Conservation (phyloP, 2,329 filamentous ascomycete genomes). For the Penicillium fuscoglaucum region DNA sequence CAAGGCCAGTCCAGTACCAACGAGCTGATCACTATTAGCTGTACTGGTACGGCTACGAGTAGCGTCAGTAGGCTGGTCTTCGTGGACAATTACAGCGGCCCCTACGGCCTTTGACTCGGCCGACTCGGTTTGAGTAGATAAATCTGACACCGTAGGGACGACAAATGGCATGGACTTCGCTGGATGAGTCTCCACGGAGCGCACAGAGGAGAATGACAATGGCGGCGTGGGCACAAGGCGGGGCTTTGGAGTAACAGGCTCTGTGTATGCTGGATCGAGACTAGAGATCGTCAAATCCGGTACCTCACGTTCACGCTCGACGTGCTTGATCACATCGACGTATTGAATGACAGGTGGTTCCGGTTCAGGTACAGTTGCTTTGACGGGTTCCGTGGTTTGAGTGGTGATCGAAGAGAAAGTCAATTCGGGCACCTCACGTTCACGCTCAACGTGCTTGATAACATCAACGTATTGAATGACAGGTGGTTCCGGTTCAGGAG, state of each 20-base stretch:
- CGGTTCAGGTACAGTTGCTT: constrained; percentile 21
- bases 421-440: constrained; percentile 19
- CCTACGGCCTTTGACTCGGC: constrained; percentile 22
- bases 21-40: constrained; percentile 29
- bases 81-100: constrained; percentile 56
- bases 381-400: constrained; percentile 27
- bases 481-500: constrained; percentile 19
- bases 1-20: constrained; percentile 52
- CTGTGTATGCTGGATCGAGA: constrained; percentile 29
- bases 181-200: constrained; percentile 50
- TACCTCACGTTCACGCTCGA: constrained; percentile 18
- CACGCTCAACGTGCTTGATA: constrained; percentile 8
- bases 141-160: constrained; percentile 19
- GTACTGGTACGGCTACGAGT: constrained; percentile 36
- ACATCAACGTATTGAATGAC: constrained; percentile 6
- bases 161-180: constrained; percentile 38
- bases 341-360: constrained; percentile 16
- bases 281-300: constrained; percentile 33
- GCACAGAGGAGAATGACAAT: constrained; percentile 45
- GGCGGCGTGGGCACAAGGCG: constrained; percentile 23
- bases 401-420: constrained; percentile 34
- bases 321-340: constrained; percentile 8
- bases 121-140: constrained; percentile 27
- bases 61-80: constrained; percentile 64
- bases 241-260: constrained; percentile 33